phyloP scores from a whole-genome alignment of 23 red algal species.

The Gracilariopsis chorda region DNA sequence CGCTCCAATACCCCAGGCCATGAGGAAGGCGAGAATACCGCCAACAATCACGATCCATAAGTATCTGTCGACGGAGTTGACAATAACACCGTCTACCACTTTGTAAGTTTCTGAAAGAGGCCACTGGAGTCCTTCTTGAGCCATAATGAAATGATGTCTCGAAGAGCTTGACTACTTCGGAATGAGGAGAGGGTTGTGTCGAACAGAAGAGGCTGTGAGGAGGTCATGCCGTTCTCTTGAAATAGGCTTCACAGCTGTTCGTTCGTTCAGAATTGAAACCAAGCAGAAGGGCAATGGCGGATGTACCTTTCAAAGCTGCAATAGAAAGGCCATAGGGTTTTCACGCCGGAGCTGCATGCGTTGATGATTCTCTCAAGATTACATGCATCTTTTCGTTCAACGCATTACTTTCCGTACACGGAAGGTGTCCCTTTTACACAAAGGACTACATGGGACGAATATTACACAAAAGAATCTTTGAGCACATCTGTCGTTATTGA shows the following conservation, averaged over 20 bases:
- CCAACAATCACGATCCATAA: constrained; percentile 72
- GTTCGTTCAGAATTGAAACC: too few relatives aligned
- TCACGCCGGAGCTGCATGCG: neutral
- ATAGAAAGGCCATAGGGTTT: neutral
- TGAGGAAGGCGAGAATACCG: constrained; percentile 72
- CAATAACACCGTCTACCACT: neutral
- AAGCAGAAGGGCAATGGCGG: neutral
- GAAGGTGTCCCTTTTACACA: neutral
- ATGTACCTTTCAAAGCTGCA: neutral
- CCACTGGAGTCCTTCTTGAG: neutral
- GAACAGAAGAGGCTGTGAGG: neutral
- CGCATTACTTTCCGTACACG: neutral
- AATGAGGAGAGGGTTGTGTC: neutral
- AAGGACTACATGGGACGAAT: neutral
- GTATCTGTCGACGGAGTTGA: constrained; percentile 48
- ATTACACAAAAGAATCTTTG: neutral
- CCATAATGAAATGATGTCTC: constrained; percentile 16
- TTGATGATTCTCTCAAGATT: too few relatives aligned
- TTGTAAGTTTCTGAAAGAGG: neutral
- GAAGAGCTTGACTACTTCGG: constrained; percentile 19
- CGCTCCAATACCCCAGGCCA: constrained; percentile 91
- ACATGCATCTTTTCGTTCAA: neutral
- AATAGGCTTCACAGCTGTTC: neutral
- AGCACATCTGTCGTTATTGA: neutral
- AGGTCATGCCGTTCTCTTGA: neutral